Evolutionary conservation across 768 basidiomycete species (phyloP).

Genomic region (Termitomyces sp.): DNA sequence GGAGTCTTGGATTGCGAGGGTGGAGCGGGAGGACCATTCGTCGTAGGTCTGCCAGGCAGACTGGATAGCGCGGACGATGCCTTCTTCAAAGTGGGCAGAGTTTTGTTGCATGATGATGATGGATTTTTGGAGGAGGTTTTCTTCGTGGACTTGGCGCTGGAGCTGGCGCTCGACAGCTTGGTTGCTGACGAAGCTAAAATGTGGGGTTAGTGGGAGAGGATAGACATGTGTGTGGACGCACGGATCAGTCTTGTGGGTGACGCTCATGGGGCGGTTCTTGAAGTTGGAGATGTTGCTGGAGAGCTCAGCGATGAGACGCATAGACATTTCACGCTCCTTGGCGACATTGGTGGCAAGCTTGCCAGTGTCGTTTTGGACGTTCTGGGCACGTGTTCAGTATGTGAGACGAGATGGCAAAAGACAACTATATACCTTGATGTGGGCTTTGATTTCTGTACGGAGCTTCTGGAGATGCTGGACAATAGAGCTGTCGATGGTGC

Average conservation of each 20-base stretch:
- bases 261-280: constrained; percentile 91
- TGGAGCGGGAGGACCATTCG: constrained; percentile 88
- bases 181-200: constrained; percentile 61
- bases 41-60: constrained; percentile 97
- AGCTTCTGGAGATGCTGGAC: constrained; percentile 97
- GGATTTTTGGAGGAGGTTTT: constrained; percentile 96
- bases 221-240: constrained; percentile 39
- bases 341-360: constrained; percentile 90
- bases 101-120: constrained; percentile 99
- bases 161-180: constrained; percentile 66
- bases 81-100: constrained; percentile 94
- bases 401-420: not conserved
- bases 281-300: constrained; percentile 83
- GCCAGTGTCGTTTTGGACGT: constrained; percentile 94
- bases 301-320: constrained; percentile 83
- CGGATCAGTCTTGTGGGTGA: constrained; percentile 80
- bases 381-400: constrained; percentile 36
- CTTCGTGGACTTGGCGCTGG: constrained; percentile 91
- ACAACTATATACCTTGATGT: constrained; percentile 70
- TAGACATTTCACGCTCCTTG: constrained; percentile 87
- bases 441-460: constrained; percentile 93
- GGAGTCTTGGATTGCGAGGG: constrained; percentile 66
- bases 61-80: constrained; percentile 91
- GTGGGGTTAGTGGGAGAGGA: not conserved
- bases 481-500: constrained; percentile 95